These are phyloP conservation scores for Trichosporon asahii DNA, from an alignment of 1,284 basidiomycete species.

Conservation along the genomic window DNA sequence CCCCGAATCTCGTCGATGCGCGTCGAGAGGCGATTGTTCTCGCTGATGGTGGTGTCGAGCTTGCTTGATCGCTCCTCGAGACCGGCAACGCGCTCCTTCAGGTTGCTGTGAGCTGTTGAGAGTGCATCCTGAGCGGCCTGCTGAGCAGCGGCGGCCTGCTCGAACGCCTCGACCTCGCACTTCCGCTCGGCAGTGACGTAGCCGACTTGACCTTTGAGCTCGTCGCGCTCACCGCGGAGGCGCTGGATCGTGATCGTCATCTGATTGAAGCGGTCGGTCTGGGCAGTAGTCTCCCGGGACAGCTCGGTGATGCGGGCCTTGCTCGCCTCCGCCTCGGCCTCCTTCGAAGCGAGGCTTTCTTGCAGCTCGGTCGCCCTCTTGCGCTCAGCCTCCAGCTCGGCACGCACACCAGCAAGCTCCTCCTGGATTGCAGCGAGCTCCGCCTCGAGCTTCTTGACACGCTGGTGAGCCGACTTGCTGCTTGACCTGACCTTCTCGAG, in stretches of 20 bases:
- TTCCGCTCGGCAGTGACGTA: slow-evolving; percentile 17
- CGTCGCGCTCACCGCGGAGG: slow-evolving; percentile 22
- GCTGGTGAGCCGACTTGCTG: slow-evolving; percentile 4
- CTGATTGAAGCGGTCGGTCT: slow-evolving; percentile 19
- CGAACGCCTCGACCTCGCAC: slow-evolving; percentile 11
- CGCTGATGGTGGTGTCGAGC: background rate
- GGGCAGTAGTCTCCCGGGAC: slow-evolving; percentile 16
- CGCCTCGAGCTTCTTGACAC: slow-evolving; percentile 26
- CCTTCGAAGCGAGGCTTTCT: background rate
- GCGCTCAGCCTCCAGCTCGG: background rate
- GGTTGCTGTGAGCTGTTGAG: background rate
- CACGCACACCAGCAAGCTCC: slow-evolving; percentile 21
- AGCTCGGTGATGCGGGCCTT: slow-evolving; percentile 2
- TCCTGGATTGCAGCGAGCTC: slow-evolving; percentile 26
- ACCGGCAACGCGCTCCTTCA: background rate
- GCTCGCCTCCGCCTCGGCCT: background rate
- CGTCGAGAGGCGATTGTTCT: background rate
- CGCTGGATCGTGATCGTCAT: slow-evolving; percentile 23
- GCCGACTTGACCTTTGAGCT: slow-evolving; percentile 13
- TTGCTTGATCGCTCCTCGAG: slow-evolving; percentile 1
- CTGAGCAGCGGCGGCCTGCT: background rate
- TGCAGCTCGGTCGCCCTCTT: background rate
- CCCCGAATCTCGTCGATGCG: slow-evolving; percentile 9
- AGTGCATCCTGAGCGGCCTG: slow-evolving; percentile 4
- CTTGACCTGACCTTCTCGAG: background rate